Conservation (phyloP, 371 early-diverging fungal species). For the Mortierella sp. region DNA sequence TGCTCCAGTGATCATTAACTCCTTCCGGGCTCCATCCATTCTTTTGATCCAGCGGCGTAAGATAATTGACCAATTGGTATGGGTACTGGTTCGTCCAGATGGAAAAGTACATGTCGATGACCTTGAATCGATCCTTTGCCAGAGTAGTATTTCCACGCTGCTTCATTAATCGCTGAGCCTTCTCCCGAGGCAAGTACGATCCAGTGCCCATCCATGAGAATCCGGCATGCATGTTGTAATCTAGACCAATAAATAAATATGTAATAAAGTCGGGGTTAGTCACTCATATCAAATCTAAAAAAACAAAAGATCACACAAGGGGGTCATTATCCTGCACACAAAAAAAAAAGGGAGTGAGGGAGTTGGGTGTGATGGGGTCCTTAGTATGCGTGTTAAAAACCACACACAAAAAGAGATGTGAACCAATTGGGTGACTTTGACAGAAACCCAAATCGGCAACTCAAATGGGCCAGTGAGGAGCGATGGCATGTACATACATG, state of each 20-base stretch:
- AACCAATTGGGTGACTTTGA: not conserved
- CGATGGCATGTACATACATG: not conserved
- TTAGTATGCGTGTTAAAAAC: too few relatives aligned
- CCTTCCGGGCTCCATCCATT: conserved; percentile 59
- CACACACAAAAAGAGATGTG: not conserved
- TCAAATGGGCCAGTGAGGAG: too few relatives aligned
- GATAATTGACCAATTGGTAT: conserved; percentile 67
- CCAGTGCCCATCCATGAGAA: conserved; percentile 75
- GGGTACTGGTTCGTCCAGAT: conserved; percentile 79
- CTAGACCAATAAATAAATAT: conserved; percentile 11
- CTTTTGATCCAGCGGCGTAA: conserved; percentile 60
- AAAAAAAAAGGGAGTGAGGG: not conserved
- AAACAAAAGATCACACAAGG: not conserved
- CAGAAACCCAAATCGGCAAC: not conserved
- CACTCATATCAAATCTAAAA: not conserved
- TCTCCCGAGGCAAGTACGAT: conserved; percentile 63
- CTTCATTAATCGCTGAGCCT: conserved; percentile 62
- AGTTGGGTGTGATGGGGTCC: not conserved
- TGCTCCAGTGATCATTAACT: conserved; percentile 58
- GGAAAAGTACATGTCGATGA: conserved; percentile 72
- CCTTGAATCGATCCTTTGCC: conserved; percentile 62
- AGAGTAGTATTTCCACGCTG: conserved; percentile 68
- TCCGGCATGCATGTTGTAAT: conserved; percentile 67
- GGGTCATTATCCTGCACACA: too few relatives aligned
- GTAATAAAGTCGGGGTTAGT: not conserved